Conservation (phyloP, 352 stramenopile species). For the Pythium pyrilobum region DNA sequence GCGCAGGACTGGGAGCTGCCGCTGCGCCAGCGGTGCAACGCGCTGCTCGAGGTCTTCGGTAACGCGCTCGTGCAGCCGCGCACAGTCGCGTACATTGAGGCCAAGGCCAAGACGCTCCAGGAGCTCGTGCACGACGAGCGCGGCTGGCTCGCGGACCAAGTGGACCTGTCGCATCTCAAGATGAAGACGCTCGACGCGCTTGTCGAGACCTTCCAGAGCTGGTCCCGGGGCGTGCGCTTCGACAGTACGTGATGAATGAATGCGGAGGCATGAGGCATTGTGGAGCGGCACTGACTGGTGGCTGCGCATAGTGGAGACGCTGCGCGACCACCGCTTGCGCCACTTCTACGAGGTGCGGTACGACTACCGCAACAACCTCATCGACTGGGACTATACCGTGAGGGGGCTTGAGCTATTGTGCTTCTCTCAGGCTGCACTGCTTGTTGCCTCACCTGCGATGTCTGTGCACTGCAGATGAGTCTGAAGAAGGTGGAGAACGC, state of each 20-base stretch:
- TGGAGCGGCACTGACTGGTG: no score
- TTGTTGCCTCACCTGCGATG: not conserved
- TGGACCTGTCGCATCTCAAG: conserved; percentile 87
- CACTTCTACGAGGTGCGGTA: conserved; percentile 91
- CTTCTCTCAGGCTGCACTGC: not conserved
- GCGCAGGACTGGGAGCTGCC: conserved; percentile 85
- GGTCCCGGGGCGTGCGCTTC: conserved; percentile 62
- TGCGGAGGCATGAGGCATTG: no score
- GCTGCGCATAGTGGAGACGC: conserved; percentile 55
- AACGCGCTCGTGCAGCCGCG: conserved; percentile 88
- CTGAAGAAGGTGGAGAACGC: conserved; percentile 82
- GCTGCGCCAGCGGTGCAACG: conserved; percentile 83
- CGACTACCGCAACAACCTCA: conserved; percentile 89
- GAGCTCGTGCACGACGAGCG: conserved; percentile 72
- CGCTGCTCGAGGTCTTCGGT: conserved; percentile 93
- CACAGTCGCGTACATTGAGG: conserved; percentile 80
- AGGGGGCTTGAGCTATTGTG: not conserved
- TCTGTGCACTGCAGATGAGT: conserved; percentile 79
- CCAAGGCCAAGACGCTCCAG: conserved; percentile 60
- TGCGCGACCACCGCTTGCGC: conserved; percentile 86
- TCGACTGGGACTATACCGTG: conserved; percentile 95
- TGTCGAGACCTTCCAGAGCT: conserved; percentile 82
- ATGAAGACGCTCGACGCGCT: conserved; percentile 88
- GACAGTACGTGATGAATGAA: conserved; percentile 46
- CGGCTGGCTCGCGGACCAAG: conserved; percentile 44